Evolutionary conservation across 164 flowering plant genomes (phyloP).

Genomic region (Buxus sempervirens): DNA sequence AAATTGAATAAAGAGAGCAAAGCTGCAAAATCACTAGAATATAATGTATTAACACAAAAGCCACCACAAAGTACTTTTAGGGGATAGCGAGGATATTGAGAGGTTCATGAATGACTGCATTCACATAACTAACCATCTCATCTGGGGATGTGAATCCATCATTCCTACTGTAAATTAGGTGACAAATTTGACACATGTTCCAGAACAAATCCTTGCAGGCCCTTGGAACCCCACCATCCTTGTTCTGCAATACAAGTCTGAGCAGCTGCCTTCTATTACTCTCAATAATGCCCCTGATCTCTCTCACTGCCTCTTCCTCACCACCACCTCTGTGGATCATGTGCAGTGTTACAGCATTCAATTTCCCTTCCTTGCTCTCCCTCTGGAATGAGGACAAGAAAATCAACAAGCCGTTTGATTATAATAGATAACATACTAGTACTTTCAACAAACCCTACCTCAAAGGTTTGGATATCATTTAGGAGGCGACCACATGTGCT

Average conservation of each 20-base stretch:
- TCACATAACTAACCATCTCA: conserved; percentile 34
- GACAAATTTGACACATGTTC: conserved; percentile 52
- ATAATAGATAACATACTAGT: neutral
- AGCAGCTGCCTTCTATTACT: conserved; percentile 44
- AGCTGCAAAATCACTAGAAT: too few relatives aligned
- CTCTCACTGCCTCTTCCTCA: conserved; percentile 37
- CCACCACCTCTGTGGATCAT: conserved; percentile 27
- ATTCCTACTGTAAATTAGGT: conserved; percentile 46
- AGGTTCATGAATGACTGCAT: conserved; percentile 17
- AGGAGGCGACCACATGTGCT: conserved; percentile 74
- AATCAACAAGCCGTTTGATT: neutral
- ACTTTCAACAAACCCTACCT: conserved; percentile 30
- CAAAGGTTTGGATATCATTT: conserved; percentile 50
- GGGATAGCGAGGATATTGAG: neutral
- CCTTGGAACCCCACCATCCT: conserved; percentile 48
- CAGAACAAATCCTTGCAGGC: conserved; percentile 65
- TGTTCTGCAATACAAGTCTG: conserved; percentile 38
- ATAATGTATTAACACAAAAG: too few relatives aligned
- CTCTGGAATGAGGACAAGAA: conserved; percentile 36
- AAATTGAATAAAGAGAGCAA: too few relatives aligned
- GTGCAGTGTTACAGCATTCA: conserved; percentile 48
- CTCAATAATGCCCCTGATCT: conserved; percentile 20
- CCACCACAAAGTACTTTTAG: too few relatives aligned
- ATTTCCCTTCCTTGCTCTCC: conserved; percentile 47
- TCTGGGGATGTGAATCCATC: conserved; percentile 55